Conservation (phyloP, 305 asterid species). For the Caryopteris hybrid region DNA sequence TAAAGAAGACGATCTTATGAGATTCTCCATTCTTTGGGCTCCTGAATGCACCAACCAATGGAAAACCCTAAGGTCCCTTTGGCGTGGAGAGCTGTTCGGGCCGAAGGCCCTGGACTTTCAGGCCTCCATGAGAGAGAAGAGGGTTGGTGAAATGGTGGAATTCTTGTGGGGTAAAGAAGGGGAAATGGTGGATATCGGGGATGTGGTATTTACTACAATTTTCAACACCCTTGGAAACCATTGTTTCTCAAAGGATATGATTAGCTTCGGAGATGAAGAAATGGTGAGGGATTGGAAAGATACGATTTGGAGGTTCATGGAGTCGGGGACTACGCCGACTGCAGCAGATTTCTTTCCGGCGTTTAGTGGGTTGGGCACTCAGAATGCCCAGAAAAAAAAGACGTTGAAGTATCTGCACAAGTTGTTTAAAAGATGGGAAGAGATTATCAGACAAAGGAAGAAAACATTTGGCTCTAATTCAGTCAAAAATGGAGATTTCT, state of each 20-base stretch:
- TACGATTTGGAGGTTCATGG: slow-evolving; percentile 34
- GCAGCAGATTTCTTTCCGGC: slow-evolving; percentile 33
- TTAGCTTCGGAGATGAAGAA: slow-evolving; percentile 23
- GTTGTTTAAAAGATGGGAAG: slow-evolving; percentile 29
- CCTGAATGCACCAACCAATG: slow-evolving; percentile 25
- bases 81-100: slow-evolving; percentile 34
- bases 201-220: slow-evolving; percentile 22
- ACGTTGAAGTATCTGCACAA: slow-evolving; percentile 20
- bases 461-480: not conserved
- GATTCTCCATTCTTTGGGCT: slow-evolving; percentile 37
- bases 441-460: slow-evolving; percentile 23
- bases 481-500: slow-evolving; percentile 21
- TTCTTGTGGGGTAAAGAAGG: slow-evolving; percentile 27
- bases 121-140: slow-evolving; percentile 25
- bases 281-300: slow-evolving; percentile 23
- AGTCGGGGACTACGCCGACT: slow-evolving; percentile 31
- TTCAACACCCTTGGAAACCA: slow-evolving; percentile 22
- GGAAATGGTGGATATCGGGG: slow-evolving; percentile 16
- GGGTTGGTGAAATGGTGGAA: slow-evolving; percentile 26
- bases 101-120: slow-evolving; percentile 21
- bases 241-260: slow-evolving; percentile 30
- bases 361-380: slow-evolving; percentile 22
- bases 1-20: slow-evolving; percentile 24
- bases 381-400: not conserved
- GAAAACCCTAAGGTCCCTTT: slow-evolving; percentile 26